Percentiles rank a stretch among this genome's conserved stretches.
These are phyloP conservation scores for Aspergillus persii DNA, from an alignment of 2,329 filamentous ascomycete species.

Conservation along the genomic window DNA sequence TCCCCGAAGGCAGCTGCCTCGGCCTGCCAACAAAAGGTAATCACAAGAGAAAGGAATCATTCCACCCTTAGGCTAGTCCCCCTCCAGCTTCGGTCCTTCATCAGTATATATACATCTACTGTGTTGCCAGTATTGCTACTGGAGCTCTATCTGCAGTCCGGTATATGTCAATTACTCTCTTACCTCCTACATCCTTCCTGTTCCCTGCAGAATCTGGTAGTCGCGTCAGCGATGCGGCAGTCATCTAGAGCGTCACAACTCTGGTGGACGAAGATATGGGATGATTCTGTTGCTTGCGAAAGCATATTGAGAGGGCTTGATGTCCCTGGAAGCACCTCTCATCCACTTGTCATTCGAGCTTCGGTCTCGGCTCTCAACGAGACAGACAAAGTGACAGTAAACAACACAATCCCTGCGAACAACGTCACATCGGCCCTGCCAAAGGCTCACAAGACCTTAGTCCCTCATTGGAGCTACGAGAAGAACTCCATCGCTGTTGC, in stretches of 20 bases:
- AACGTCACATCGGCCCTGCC: neutral
- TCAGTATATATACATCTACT: neutral
- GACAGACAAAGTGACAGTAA: too few relatives aligned
- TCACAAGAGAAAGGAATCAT: neutral
- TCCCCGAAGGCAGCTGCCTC: neutral
- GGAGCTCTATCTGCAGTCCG: neutral
- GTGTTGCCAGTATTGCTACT: neutral
- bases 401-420: neutral
- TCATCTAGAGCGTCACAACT: neutral
- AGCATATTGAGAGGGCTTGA: neutral
- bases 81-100: neutral
- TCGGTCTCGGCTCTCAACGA: neutral
- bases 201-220: neutral
- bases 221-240: neutral
- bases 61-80: too few relatives aligned
- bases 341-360: neutral
- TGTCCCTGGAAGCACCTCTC: neutral
- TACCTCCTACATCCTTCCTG: neutral
- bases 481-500: conserved; percentile 29
- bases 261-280: neutral
- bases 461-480: conserved; percentile 18
- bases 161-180: neutral
- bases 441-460: conserved; percentile 4
- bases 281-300: neutral
- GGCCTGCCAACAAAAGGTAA: neutral